phyloP scores from a whole-genome alignment of 176 grass and related monocot species.

The Carex littledalei region DNA sequence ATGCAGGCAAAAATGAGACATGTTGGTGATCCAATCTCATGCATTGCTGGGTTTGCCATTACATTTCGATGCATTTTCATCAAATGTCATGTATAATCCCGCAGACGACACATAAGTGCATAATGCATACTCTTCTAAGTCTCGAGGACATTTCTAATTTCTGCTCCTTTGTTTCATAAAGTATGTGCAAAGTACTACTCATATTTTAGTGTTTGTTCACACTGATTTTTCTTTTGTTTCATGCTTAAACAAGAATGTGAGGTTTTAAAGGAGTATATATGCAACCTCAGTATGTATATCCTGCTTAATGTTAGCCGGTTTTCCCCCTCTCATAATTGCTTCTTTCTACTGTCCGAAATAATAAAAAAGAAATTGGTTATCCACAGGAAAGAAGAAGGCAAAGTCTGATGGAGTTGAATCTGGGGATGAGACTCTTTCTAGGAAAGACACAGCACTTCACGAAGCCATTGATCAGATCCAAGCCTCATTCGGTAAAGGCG shows the following conservation, averaged over 20 bases:
- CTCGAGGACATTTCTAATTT: neutral
- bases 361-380: constrained; percentile 11
- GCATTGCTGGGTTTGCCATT: neutral
- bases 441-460: constrained; percentile 83
- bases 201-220: neutral
- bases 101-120: neutral
- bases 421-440: constrained; percentile 68
- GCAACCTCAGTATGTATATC: neutral
- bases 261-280: neutral
- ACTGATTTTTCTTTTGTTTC: neutral
- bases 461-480: constrained; percentile 95
- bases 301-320: neutral
- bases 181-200: neutral
- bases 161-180: neutral
- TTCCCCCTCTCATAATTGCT: neutral
- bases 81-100: neutral
- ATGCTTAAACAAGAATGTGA: neutral
- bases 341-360: constrained; percentile 12
- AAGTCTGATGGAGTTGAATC: constrained; percentile 64
- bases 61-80: neutral
- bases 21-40: neutral
- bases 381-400: constrained; percentile 58
- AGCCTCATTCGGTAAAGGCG: constrained; percentile 76
- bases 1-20: neutral
- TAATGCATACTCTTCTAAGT: neutral